Base-by-base conservation (phyloP, 1,139 yeast genomes). In the Petasospora fabianii region DNA sequence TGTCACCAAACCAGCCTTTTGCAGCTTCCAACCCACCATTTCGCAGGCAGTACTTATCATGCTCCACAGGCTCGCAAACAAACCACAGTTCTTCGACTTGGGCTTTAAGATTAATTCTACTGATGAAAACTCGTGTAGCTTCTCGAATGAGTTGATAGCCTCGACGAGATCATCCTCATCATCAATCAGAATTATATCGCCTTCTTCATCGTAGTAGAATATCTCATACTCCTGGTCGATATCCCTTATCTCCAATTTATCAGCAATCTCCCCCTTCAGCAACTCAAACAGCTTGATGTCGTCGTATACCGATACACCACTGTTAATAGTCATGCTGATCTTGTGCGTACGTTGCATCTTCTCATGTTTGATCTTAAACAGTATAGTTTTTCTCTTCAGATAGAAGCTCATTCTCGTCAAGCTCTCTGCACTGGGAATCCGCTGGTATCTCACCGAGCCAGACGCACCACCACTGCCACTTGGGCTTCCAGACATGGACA, bases 161-260 rank as follows among this genome's bases (percentile, higher is more conserved):
- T 55, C 54, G 24, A 56, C 55, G 34, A 66, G 43, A 41, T 64
- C 68, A 14, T 53, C 57, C 24, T 56, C 61, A 30, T 55, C 56
- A 12, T 50, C 54, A 11, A 65, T 50, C 1, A 54, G 34, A 4
- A 62, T 49, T 36, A 56, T 33, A 39, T 65, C 67, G 1, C 54
- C 54, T 18, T 62, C 66, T 16, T 58, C 60, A 34, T 64, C 69
- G 12, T 54, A 45, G 39, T 64, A 64, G 26, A 62, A 55, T 9
- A 65, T 35, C 18, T 59, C 60, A 34, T 59, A 54, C 3, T 30
- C 27, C 4, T 32, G 17, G n/a, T 35, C 34, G 6, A 41, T 10
- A 7, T 16, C 24, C 7, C 16, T 26, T 12, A 55, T 30, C 0
- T 45, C 51, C n/a, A 61, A 30, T 35, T 56, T 61, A 8, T 39